Evolutionary conservation across 2,329 filamentous ascomycete species (phyloP).

Genomic region (Zymoseptoria passerinii): DNA sequence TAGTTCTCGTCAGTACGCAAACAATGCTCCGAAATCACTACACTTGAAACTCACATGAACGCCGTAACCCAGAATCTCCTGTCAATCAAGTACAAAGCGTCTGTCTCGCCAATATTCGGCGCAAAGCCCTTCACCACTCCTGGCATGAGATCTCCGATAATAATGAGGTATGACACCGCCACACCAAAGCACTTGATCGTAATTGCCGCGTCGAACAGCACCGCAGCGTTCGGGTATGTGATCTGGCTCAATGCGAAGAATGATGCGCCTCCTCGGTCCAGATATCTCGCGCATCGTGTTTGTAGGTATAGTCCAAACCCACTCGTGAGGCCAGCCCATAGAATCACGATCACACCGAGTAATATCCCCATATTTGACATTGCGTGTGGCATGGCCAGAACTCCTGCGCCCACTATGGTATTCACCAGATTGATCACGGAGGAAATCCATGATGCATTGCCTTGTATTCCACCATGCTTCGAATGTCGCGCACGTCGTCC

Average conservation of each 20-base stretch:
- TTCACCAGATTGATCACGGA: conserved; percentile 94
- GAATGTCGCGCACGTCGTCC: conserved; percentile 53
- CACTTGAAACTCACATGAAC: conserved; percentile 61
- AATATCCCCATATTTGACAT: conserved; percentile 92
- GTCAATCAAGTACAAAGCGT: conserved; percentile 68
- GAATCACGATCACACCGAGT: conserved; percentile 71
- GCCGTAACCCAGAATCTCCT: conserved; percentile 96
- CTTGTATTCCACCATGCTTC: conserved; percentile 59
- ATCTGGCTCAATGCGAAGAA: conserved; percentile 97
- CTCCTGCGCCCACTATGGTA: conserved; percentile 91
- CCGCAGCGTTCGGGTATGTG: conserved; percentile 91
- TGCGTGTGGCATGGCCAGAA: conserved; percentile 90
- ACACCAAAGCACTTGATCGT: conserved; percentile 98
- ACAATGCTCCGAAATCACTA: neutral
- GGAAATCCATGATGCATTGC: conserved; percentile 79
- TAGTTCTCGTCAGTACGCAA: conserved; percentile 29
- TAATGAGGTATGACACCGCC: conserved; percentile 94
- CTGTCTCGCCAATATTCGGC: conserved; percentile 41
- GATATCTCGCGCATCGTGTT: conserved; percentile 81
- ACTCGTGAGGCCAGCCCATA: conserved; percentile 84
- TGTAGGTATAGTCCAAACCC: conserved; percentile 94
- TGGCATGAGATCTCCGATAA: conserved; percentile 97
- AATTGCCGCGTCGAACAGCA: conserved; percentile 92
- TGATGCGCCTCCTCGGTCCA: conserved; percentile 78
- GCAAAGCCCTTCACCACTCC: conserved; percentile 80